These are phyloP conservation scores for Podaxis pistillaris DNA, from an alignment of 768 basidiomycete genomes.

Conservation along the genomic window DNA sequence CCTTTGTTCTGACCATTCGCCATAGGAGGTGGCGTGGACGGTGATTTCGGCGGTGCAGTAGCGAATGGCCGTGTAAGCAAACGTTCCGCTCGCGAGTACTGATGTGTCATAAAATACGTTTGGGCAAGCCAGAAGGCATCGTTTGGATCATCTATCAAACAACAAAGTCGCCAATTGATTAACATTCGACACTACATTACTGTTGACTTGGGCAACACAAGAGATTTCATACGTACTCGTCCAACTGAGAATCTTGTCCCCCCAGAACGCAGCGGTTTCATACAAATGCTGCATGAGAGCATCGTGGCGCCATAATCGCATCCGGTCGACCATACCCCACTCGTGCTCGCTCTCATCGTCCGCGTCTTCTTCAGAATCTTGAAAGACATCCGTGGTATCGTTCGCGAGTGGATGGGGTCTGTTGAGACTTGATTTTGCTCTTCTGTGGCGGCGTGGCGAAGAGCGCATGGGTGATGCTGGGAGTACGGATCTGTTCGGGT, in stretches of 20 bases:
- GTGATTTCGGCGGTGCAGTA: conserved; percentile 42
- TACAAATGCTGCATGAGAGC: conserved; percentile 98
- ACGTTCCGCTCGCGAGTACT: conserved; percentile 92
- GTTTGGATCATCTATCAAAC: conserved; percentile 77
- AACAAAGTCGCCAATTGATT: background rate
- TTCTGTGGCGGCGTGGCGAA: conserved; percentile 58
- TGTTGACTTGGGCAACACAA: background rate
- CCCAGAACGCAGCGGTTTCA: conserved; percentile 97
- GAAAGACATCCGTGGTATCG: conserved; percentile 75
- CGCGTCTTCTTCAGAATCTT: conserved; percentile 60
- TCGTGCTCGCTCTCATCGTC: conserved; percentile 60
- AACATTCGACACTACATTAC: background rate
- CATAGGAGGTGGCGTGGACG: conserved; percentile 30
- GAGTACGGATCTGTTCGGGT: conserved; percentile 79
- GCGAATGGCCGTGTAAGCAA: conserved; percentile 87
- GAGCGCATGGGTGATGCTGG: conserved; percentile 70
- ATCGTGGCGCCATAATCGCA: conserved; percentile 97
- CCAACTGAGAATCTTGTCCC: conserved; percentile 94
- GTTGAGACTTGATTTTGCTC: conserved; percentile 46
- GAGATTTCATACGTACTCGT: conserved; percentile 62
- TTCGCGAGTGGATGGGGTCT: conserved; percentile 73
- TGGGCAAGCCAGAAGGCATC: conserved; percentile 99
- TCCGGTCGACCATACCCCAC: conserved; percentile 91
- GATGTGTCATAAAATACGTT: conserved; percentile 93
- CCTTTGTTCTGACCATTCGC: conserved; percentile 53